These are phyloP conservation scores for Glycine tomentella DNA, from an alignment of 306 rosid species.

Conservation along the genomic window DNA sequence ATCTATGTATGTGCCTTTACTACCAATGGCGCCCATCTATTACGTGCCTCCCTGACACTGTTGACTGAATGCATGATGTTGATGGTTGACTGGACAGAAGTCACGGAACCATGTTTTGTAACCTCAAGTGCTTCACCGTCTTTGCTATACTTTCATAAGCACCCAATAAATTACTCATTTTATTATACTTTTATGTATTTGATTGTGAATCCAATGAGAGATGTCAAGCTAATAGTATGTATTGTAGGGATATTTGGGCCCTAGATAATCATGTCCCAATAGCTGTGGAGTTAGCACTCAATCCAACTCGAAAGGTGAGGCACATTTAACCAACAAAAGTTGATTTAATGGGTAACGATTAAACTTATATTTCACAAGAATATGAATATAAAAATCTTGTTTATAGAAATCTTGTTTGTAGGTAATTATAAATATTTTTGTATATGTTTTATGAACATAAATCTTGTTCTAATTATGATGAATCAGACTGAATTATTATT, in stretches of 20 bases:
- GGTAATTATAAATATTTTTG: no score
- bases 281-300: slow-evolving; percentile 39
- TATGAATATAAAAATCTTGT: no score
- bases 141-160: slow-evolving; percentile 6
- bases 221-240: background rate
- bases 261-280: slow-evolving; percentile 35
- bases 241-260: slow-evolving; percentile 38
- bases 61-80: slow-evolving; percentile 45
- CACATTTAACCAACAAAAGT: no score
- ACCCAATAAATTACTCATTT: slow-evolving; percentile 28
- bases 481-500: no score
- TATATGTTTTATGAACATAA: no score
- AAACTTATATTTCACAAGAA: no score
- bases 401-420: no score
- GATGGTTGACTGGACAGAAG: slow-evolving; percentile 34
- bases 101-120: slow-evolving; percentile 28
- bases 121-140: slow-evolving; percentile 14
- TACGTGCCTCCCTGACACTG: slow-evolving; percentile 31
- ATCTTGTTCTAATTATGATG: no score
- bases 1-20: slow-evolving; percentile 31
- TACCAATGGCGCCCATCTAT: slow-evolving; percentile 20
- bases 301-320: slow-evolving; percentile 44
- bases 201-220: background rate
- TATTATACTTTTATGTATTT: background rate
- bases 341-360: no score